Evolutionary conservation across 352 stramenopile genomes (phyloP).

Genomic region (Saprolegnia diclina): DNA sequence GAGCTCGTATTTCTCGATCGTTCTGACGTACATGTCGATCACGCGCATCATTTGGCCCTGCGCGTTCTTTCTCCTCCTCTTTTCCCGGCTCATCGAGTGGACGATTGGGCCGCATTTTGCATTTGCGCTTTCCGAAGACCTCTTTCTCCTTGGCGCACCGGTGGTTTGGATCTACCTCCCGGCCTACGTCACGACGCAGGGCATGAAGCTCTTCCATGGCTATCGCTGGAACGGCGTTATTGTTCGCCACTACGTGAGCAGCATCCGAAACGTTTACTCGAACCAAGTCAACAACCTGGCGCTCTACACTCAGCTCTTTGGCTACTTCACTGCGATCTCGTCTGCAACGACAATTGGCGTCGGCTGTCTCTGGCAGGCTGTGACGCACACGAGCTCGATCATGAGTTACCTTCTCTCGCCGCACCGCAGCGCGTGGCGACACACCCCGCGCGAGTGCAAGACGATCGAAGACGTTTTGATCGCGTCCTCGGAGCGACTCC

Average conservation of each 20-base stretch:
- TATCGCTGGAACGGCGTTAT: slow-evolving; percentile 13
- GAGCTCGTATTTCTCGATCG: background rate
- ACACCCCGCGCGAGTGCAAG: background rate
- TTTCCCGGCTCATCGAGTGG: background rate
- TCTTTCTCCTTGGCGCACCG: slow-evolving; percentile 9
- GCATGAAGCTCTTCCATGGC: slow-evolving; percentile 15
- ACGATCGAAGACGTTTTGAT: background rate
- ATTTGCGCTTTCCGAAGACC: slow-evolving; percentile 7
- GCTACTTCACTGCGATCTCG: background rate
- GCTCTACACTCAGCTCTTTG: slow-evolving; percentile 11
- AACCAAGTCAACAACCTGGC: background rate
- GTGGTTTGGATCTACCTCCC: slow-evolving; percentile 17
- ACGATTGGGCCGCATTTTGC: background rate
- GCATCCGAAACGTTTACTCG: slow-evolving; percentile 2
- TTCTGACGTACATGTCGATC: slow-evolving; percentile 16
- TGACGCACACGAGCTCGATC: background rate
- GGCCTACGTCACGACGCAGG: slow-evolving; percentile 4
- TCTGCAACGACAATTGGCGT: background rate
- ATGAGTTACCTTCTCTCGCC: background rate
- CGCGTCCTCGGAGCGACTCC: background rate
- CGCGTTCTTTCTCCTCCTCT: background rate
- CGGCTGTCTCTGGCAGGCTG: background rate
- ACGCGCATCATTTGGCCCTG: slow-evolving; percentile 14
- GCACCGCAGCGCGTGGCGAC: background rate
- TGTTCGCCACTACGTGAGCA: slow-evolving; percentile 14